Evolutionary conservation across 2,329 filamentous ascomycete genomes (phyloP).

Genomic region (Neofusicoccum kwambonambiense): DNA sequence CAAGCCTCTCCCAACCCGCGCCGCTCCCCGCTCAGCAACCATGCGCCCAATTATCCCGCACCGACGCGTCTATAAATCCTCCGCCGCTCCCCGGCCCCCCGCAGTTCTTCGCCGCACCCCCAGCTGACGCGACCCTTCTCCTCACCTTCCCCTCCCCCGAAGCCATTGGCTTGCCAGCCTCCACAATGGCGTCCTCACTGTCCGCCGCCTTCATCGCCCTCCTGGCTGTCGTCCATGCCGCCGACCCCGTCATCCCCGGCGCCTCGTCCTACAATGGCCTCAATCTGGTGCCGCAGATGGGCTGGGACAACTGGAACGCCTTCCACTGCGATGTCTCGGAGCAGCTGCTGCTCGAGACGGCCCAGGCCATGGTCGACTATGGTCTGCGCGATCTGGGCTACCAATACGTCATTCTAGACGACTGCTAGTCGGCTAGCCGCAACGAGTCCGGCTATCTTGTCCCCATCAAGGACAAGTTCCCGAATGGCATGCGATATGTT

Average conservation of each 20-base stretch:
- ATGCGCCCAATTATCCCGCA: background rate
- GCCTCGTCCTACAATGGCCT: constrained; percentile 36
- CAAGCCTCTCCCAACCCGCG: background rate
- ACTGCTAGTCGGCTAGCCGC: constrained; percentile 52
- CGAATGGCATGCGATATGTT: constrained; percentile 47
- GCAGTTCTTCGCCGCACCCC: background rate
- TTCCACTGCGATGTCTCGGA: constrained; percentile 50
- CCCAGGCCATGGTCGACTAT: constrained; percentile 44
- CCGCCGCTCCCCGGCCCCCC: background rate
- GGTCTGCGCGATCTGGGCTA: constrained; percentile 52
- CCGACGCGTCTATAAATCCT: background rate
- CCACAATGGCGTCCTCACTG: background rate
- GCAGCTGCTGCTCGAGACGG: constrained; percentile 47
- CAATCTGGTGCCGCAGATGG: constrained; percentile 39
- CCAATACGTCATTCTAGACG: constrained; percentile 53
- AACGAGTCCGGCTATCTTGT: constrained; percentile 45
- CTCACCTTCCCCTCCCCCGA: background rate
- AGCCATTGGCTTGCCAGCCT: background rate
- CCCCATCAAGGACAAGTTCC: constrained; percentile 34
- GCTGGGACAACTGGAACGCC: constrained; percentile 36
- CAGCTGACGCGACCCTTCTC: background rate
- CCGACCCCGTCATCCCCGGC: constrained; percentile 24
- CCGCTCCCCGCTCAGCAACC: background rate
- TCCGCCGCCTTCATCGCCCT: constrained; percentile 3
- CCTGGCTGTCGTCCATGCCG: background rate